A percentile compares a stretch with the other conserved stretches of the same genome.
These are phyloP conservation scores for Cubamyces lactineus DNA, from an alignment of 768 basidiomycete species.

Conservation along the genomic window DNA sequence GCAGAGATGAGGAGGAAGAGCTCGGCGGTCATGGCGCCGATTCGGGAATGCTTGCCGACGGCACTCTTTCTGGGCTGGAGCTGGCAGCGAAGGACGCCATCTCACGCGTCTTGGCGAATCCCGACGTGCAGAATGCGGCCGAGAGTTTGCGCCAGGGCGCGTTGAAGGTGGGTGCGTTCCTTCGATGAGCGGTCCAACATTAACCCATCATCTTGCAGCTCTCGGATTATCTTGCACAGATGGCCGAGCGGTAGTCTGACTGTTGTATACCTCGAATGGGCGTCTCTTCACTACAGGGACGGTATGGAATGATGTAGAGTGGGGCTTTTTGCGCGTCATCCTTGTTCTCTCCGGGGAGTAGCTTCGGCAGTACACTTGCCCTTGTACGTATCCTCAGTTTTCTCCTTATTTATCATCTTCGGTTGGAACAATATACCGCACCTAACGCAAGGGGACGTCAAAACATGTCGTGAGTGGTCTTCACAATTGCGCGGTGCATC, in stretches of 20 bases:
- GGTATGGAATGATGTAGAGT: slow-evolving; percentile 7
- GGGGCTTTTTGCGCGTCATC: slow-evolving; percentile 1
- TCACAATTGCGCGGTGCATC: slow-evolving; percentile 9
- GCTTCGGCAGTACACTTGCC: slow-evolving; percentile 14
- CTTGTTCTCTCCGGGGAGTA: neutral
- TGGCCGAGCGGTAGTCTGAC: slow-evolving; percentile 27
- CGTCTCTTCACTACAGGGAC: neutral
- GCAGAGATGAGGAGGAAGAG: slow-evolving; percentile 83
- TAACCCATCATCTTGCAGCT: slow-evolving; percentile 40
- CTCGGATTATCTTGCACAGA: slow-evolving; percentile 47
- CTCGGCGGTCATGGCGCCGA: slow-evolving; percentile 45
- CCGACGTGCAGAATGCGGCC: slow-evolving; percentile 84
- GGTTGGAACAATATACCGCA: slow-evolving; percentile 4
- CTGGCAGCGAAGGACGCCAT: slow-evolving; percentile 76
- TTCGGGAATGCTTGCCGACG: slow-evolving; percentile 56
- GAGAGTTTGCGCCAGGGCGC: slow-evolving; percentile 81
- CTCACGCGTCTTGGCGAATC: slow-evolving; percentile 73
- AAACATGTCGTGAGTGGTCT: neutral
- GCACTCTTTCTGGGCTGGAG: slow-evolving; percentile 57
- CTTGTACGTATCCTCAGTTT: slow-evolving; percentile 14
- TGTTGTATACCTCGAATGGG: neutral
- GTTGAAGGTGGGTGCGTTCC: slow-evolving; percentile 62
- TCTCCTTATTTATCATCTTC: slow-evolving; percentile 24
- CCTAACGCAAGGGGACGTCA: neutral
- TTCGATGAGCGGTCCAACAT: neutral